phyloP scores from a whole-genome alignment of 2,329 filamentous ascomycete species.

The Xylariaceae sp. region DNA sequence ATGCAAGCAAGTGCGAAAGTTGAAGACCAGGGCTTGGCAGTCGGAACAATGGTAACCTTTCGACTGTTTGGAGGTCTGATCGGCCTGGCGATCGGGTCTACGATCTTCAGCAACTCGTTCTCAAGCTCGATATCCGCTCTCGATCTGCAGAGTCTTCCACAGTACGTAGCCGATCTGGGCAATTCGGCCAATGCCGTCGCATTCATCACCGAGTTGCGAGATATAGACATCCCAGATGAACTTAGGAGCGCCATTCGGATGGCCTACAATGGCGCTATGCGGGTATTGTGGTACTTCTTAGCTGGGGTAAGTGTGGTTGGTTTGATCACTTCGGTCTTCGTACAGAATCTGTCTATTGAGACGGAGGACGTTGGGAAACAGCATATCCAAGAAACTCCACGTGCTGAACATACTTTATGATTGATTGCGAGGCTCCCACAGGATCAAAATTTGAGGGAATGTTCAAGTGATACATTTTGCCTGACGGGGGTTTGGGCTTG shows the following conservation, averaged over 20 bases:
- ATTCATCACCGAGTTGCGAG: not conserved
- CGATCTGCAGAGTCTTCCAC: constrained; percentile 14
- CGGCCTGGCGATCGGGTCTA: constrained; percentile 32
- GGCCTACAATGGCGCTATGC: constrained; percentile 38
- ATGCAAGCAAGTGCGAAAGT: constrained; percentile 32
- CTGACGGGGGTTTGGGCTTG: no score
- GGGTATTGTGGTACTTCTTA: constrained; percentile 41
- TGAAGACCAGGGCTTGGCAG: constrained; percentile 33
- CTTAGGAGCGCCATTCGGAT: constrained; percentile 52
- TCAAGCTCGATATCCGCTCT: constrained; percentile 7
- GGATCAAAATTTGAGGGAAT: no score
- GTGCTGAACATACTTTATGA: no score
- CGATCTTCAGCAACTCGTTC: constrained; percentile 31
- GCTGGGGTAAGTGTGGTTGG: constrained; percentile 52
- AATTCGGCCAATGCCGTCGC: constrained; percentile 1
- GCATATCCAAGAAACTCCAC: constrained; percentile 49
- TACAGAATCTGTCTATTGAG: constrained; percentile 60
- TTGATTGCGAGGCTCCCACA: no score
- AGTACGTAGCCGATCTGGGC: constrained; percentile 4
- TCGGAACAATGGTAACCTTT: constrained; percentile 30
- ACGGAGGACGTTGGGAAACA: constrained; percentile 45
- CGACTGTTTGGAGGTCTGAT: constrained; percentile 36
- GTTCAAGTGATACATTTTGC: no score
- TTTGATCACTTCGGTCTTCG: constrained; percentile 63
- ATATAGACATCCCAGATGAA: constrained; percentile 12